Conservation (phyloP, 805 yeast genomes). For the Saccharomycopsis oosterbeekiorum region DNA sequence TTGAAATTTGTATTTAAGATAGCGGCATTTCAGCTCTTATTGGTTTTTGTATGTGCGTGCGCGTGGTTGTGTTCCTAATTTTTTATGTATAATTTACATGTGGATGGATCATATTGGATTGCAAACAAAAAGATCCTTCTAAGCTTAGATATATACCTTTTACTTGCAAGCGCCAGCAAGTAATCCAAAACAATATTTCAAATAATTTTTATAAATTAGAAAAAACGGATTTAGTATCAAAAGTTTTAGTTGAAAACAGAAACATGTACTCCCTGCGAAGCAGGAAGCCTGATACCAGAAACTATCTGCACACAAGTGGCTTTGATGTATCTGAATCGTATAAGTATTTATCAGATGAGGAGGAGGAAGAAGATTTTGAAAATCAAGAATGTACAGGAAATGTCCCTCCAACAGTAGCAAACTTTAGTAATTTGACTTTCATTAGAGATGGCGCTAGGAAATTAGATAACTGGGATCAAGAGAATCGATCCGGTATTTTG, state of each 20-base stretch:
- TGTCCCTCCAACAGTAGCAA: constrained; percentile 3
- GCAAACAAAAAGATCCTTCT: neutral
- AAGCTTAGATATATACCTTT: neutral
- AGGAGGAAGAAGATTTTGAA: constrained; percentile 11
- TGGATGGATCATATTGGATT: neutral
- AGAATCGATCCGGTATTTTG: neutral
- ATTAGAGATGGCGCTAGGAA: constrained; percentile 10
- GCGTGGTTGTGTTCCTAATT: neutral
- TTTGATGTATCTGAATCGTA: constrained; percentile 14
- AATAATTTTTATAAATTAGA: no score
- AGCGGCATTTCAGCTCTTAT: no score
- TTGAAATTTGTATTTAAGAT: no score
- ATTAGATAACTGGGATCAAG: constrained; percentile 15
- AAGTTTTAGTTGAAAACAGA: no score
- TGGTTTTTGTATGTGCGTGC: neutral
- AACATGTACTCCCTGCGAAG: neutral
- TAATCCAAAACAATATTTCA: no score
- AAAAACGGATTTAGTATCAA: no score
- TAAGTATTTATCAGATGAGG: constrained; percentile 15
- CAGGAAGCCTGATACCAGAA: neutral
- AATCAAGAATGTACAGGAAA: neutral
- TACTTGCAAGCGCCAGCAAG: neutral
- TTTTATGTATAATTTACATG: neutral
- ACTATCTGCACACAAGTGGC: neutral
- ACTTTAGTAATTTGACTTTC: constrained; percentile 11